Evolutionary conservation across 495 filamentous ascomycete species (phyloP), one percentile per base, ranked within the genome.

Genomic region (Thermothielavioides terrestris): DNA sequence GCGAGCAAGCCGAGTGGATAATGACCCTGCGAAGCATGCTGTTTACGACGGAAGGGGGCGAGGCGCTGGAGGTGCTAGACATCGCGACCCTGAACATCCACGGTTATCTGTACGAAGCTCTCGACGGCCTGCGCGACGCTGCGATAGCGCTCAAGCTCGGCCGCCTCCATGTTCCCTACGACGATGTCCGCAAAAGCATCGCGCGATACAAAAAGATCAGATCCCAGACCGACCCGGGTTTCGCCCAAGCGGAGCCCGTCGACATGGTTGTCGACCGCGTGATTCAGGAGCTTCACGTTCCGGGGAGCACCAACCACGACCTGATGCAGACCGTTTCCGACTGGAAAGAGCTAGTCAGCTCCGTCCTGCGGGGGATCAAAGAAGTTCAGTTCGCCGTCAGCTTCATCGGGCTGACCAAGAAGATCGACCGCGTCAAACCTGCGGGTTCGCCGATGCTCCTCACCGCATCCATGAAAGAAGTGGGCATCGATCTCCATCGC

Each of bases 331-430:
- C 86, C 0, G 86, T 96, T 3, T 89, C 89, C 11, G 91, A 96
- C 57, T 95, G 88, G 0, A 94, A 88, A 57, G 90, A 95, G 47
- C 90, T 99, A 56, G 77, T 88, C 31, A 87, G 85, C 62, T 95
- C 91, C 6, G 78, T 95, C 22, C 75, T 99, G 18, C 82, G 87
- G 42, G 92, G 92, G 31, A 86, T 99, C 37, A 90, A 95, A 62
- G 92, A 97, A 64, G 83, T 99, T 14, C 92, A 97, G 68, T 86
- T 97, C 59, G 92, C 92, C 6, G 76, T 96, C 64, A 94, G 92
- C 67, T 94, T 91, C 65, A 79, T 96, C 57, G 82, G 91, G 10
- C 67, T 97, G 51, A 88, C 89, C 20, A 89, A 85, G 61, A 80
- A 79, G 52, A 74, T 97, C 25, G 73, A 79, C 23, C 71, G 78